Conservation (phyloP, 2,329 filamentous ascomycete species). For the Pestalotiopsis sp. region DNA sequence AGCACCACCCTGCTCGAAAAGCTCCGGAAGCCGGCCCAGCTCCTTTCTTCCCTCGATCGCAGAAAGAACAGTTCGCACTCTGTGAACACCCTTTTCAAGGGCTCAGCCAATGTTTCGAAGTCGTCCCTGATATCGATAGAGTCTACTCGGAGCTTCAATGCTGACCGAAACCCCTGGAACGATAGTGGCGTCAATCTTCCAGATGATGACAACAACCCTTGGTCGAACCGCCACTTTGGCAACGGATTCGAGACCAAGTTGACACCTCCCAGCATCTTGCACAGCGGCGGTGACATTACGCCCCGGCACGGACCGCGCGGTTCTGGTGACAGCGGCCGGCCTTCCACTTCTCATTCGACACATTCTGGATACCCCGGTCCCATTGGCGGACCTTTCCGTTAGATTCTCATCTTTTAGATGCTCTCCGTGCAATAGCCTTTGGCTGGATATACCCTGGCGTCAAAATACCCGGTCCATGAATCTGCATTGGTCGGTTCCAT, state of each 20-base stretch:
- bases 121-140: constrained; percentile 95
- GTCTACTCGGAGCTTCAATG: constrained; percentile 85
- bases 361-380: constrained; percentile 95
- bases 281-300: constrained; percentile 79
- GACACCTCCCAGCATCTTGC: constrained; percentile 58
- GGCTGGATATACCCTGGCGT: constrained; percentile 70
- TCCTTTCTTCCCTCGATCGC: constrained; percentile 82
- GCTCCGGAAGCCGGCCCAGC: constrained; percentile 88
- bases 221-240: constrained; percentile 64
- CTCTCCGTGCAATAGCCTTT: constrained; percentile 57
- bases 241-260: constrained; percentile 68
- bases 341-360: constrained; percentile 92
- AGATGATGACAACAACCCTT: constrained; percentile 76
- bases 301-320: constrained; percentile 82
- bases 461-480: constrained; percentile 54
- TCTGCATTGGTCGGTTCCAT: constrained; percentile 50
- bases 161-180: constrained; percentile 97
- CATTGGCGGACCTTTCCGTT: constrained; percentile 89
- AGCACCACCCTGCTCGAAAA: constrained; percentile 84
- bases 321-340: constrained; percentile 88
- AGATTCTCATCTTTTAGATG: constrained; percentile 56
- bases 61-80: constrained; percentile 93
- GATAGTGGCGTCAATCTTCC: constrained; percentile 93
- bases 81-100: constrained; percentile 89
- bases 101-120: constrained; percentile 87